Conservation (phyloP, 2,329 filamentous ascomycete species). For the Colletotrichum liriopes region DNA sequence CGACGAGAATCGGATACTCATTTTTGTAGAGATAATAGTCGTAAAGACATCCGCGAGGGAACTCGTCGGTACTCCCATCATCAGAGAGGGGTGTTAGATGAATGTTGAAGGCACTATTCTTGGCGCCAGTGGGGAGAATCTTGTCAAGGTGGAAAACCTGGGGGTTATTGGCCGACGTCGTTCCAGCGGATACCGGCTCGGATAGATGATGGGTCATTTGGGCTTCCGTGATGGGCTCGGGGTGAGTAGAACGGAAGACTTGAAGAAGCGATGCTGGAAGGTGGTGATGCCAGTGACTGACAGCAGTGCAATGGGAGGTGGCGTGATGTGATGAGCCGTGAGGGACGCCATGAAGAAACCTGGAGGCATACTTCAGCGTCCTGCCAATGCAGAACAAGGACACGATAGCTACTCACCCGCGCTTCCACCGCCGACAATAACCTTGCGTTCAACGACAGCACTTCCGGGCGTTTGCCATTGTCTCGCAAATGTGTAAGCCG, state of each 20-base stretch:
- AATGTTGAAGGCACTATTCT: slow-evolving; percentile 41
- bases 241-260: slow-evolving; percentile 51
- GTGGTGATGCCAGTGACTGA: slow-evolving; percentile 55
- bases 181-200: slow-evolving; percentile 47
- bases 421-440: slow-evolving; percentile 53
- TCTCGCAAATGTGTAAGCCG: slow-evolving; percentile 52
- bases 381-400: background rate
- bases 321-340: slow-evolving; percentile 49
- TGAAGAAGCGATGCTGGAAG: slow-evolving; percentile 55
- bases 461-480: slow-evolving; percentile 40
- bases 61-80: slow-evolving; percentile 7
- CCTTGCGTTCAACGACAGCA: slow-evolving; percentile 43
- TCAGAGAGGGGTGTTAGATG: slow-evolving; percentile 11
- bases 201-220: slow-evolving; percentile 47
- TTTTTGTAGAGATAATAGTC: slow-evolving; percentile 54
- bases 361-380: slow-evolving; percentile 26
- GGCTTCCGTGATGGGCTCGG: slow-evolving; percentile 47
- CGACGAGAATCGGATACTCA: slow-evolving; percentile 48
- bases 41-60: slow-evolving; percentile 49
- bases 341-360: slow-evolving; percentile 53
- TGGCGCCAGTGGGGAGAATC: slow-evolving; percentile 48
- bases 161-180: slow-evolving; percentile 39
- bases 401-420: slow-evolving; percentile 47
- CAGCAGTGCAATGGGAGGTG: slow-evolving; percentile 52
- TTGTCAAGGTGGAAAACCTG: slow-evolving; percentile 48